A percentile compares a stretch with the other conserved stretches of the same genome.
Conservation (phyloP, 2,329 filamentous ascomycete genomes). For the Ceratocystis cubensis region DNA sequence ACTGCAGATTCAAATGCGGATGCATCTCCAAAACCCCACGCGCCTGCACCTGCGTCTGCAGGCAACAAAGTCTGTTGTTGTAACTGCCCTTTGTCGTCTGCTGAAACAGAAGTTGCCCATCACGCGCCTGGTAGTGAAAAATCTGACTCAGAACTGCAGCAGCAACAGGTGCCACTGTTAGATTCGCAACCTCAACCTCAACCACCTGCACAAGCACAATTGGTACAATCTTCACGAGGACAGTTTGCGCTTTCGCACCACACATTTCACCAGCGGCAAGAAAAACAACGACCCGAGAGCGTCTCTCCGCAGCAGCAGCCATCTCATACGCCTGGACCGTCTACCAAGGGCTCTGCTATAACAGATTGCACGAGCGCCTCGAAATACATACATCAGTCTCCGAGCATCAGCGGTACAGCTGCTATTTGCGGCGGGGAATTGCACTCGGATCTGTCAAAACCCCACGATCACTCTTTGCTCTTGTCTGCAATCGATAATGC, state of each 20-base stretch:
- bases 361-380: conserved; percentile 10
- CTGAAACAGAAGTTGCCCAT: not conserved
- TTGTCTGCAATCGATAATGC: conserved; percentile 12
- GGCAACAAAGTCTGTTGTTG: not conserved
- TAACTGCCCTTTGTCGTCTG: not conserved
- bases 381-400: not conserved
- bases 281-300: not conserved
- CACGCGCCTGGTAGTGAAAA: not conserved
- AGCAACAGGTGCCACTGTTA: not conserved
- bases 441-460: not conserved
- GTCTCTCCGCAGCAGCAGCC: not conserved
- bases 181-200: not conserved
- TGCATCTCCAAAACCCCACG: not conserved
- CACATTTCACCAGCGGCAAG: not conserved
- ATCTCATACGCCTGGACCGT: not conserved
- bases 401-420: not conserved
- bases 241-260: not conserved
- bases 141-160: not conserved
- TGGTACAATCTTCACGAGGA: not conserved
- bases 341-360: conserved; percentile 2
- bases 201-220: not conserved
- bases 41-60: too few relatives aligned
- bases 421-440: not conserved
- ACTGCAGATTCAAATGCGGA: conserved; percentile 4
- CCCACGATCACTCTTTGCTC: conserved; percentile 5